Evolutionary conservation across 306 rosid genomes (phyloP).

Genomic region (Prosopis cineraria): DNA sequence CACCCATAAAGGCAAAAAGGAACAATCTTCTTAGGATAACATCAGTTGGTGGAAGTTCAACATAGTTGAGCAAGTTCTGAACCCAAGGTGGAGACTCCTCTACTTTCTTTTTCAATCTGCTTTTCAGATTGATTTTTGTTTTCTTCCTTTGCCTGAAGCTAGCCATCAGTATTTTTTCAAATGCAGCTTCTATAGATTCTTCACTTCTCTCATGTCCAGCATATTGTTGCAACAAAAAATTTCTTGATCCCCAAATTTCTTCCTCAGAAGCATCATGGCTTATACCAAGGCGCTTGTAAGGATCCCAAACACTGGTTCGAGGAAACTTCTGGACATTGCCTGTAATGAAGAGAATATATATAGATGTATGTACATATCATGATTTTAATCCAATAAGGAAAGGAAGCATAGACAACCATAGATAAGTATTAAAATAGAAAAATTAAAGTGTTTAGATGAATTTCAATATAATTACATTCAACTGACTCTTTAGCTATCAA

Average conservation of each 20-base stretch:
- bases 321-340: slow-evolving; percentile 81
- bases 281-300: slow-evolving; percentile 84
- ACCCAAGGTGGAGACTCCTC: slow-evolving; percentile 99
- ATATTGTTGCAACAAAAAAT: slow-evolving; percentile 88
- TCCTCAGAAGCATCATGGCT: slow-evolving; percentile 64
- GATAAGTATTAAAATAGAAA: too few species aligned
- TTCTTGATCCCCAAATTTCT: slow-evolving; percentile 51
- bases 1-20: slow-evolving; percentile 94
- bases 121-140: slow-evolving; percentile 92
- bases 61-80: slow-evolving; percentile 71
- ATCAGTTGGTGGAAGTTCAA: slow-evolving; percentile 87
- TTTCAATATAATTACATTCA: too few species aligned
- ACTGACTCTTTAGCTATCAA: not conserved
- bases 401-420: too few species aligned
- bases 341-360: too few species aligned
- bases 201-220: slow-evolving; percentile 89
- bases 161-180: slow-evolving; percentile 85
- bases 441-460: too few species aligned
- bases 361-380: too few species aligned
- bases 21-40: slow-evolving; percentile 83
- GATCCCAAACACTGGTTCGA: slow-evolving; percentile 84
- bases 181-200: slow-evolving; percentile 93
- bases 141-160: slow-evolving; percentile 84
- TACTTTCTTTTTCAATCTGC: slow-evolving; percentile 89
- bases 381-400: too few species aligned